phyloP scores from a whole-genome alignment of 2,329 filamentous ascomycete genomes.

The Ploettnerulaceae sp. region DNA sequence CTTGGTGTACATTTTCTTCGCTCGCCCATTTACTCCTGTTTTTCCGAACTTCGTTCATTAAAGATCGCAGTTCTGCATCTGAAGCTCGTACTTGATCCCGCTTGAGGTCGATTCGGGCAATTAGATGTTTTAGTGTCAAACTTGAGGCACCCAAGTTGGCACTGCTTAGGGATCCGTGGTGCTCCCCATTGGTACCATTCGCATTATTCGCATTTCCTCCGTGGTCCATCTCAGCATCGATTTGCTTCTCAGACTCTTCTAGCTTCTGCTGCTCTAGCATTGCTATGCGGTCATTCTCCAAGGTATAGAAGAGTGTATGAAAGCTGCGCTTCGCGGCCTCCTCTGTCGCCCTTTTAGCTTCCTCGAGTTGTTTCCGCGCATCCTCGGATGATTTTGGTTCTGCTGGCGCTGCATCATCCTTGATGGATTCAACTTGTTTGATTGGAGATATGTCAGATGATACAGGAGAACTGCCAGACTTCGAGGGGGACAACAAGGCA shows the following conservation, averaged over 20 bases:
- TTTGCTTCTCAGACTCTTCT: slow-evolving; percentile 92
- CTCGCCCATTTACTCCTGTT: slow-evolving; percentile 99
- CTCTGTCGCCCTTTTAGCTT: slow-evolving; percentile 85
- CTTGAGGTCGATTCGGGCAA: slow-evolving; percentile 91
- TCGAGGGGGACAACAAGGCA: slow-evolving; percentile 61
- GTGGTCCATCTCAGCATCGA: slow-evolving; percentile 89
- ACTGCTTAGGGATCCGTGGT: slow-evolving; percentile 85
- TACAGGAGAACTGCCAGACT: slow-evolving; percentile 62
- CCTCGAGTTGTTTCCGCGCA: slow-evolving; percentile 87
- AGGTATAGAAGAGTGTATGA: slow-evolving; percentile 88
- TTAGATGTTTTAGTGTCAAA: slow-evolving; percentile 92
- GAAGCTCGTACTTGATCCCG: slow-evolving; percentile 85
- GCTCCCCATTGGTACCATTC: slow-evolving; percentile 50
- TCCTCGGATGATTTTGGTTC: slow-evolving; percentile 73
- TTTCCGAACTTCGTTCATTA: slow-evolving; percentile 97
- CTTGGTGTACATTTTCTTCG: slow-evolving; percentile 94
- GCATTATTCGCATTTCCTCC: slow-evolving; percentile 48
- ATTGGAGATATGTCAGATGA: slow-evolving; percentile 46
- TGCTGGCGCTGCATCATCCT: slow-evolving; percentile 45
- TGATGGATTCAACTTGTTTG: slow-evolving; percentile 50
- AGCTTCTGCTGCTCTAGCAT: slow-evolving; percentile 98
- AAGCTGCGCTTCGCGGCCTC: slow-evolving; percentile 87
- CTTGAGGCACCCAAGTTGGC: slow-evolving; percentile 95
- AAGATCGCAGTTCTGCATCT: slow-evolving; percentile 81
- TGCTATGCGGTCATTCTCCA: slow-evolving; percentile 90